Evolutionary conservation across 805 yeast genomes (phyloP).

Genomic region (Brettanomyces custersianus): DNA sequence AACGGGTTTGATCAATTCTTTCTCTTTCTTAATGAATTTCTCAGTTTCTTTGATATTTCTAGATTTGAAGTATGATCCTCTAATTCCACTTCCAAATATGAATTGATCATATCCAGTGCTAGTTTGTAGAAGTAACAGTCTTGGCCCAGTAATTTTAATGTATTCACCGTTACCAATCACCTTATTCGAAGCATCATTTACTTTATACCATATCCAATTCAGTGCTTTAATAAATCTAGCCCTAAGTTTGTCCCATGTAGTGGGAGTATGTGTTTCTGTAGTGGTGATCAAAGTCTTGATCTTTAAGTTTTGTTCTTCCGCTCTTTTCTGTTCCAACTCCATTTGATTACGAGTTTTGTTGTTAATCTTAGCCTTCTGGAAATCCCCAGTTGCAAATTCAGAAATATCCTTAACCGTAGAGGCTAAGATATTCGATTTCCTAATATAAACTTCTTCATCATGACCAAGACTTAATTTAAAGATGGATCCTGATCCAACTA

Average conservation of each 20-base stretch:
- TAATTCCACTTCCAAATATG: conserved; percentile 4
- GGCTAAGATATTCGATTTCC: conserved; percentile 38
- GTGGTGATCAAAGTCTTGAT: neutral
- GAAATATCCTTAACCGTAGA: conserved; percentile 39
- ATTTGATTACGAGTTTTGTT: conserved; percentile 2
- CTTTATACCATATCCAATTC: neutral
- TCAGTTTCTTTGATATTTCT: conserved; percentile 14
- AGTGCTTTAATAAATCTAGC: conserved; percentile 5
- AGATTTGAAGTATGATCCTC: neutral
- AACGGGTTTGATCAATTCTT: conserved; percentile 14
- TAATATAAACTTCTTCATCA: conserved; percentile 41
- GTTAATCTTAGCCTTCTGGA: conserved; percentile 11
- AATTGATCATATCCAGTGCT: conserved; percentile 25
- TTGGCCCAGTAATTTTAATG: conserved; percentile 46
- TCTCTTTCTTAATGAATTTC: conserved; percentile 11
- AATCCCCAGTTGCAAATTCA: conserved; percentile 27
- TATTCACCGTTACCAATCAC: conserved; percentile 33
- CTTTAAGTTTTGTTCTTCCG: neutral
- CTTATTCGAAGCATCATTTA: conserved; percentile 6
- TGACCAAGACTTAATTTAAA: conserved; percentile 36
- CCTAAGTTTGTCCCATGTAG: neutral
- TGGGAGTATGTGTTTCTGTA: conserved; percentile 1
- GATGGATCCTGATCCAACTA: conserved; percentile 47
- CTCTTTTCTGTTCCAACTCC: neutral
- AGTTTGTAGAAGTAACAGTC: conserved; percentile 40